phyloP scores from a whole-genome alignment of 2,329 filamentous ascomycete genomes.

The Thermothelomyces thermophilus region DNA sequence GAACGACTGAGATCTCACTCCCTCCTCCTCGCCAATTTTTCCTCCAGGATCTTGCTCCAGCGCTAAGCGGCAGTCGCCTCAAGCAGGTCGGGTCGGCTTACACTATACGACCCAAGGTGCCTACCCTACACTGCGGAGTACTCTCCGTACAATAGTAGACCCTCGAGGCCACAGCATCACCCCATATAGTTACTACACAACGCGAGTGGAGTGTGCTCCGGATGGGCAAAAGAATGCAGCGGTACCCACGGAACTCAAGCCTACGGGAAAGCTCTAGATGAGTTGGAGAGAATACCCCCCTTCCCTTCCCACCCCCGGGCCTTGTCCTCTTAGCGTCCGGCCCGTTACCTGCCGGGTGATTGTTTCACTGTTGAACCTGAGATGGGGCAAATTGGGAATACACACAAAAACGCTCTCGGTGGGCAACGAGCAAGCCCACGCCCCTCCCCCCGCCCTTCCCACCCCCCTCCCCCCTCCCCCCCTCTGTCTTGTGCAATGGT shows the following conservation, averaged over 20 bases:
- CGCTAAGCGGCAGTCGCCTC: constrained; percentile 3
- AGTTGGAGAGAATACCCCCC: not conserved
- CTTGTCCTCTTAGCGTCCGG: not conserved
- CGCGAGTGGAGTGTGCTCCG: no score
- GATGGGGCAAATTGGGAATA: constrained; percentile 1
- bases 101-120: no score
- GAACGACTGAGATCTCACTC: constrained; percentile 10
- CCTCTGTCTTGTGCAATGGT: no score
- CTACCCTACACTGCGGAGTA: no score
- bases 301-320: no score
- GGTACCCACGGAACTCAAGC: no score
- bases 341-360: not conserved
- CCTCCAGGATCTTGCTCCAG: constrained; percentile 15
- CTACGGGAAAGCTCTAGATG: not conserved
- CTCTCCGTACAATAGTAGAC: no score
- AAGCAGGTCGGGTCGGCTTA: not conserved
- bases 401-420: no score
- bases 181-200: no score
- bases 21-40: constrained; percentile 10
- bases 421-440: no score
- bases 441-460: not conserved
- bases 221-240: not conserved
- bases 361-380: constrained; percentile 2
- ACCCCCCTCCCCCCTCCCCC: not conserved
- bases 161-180: no score